Evolutionary conservation across 257 asterid genomes (phyloP).

Genomic region (Gentiana straminea): DNA sequence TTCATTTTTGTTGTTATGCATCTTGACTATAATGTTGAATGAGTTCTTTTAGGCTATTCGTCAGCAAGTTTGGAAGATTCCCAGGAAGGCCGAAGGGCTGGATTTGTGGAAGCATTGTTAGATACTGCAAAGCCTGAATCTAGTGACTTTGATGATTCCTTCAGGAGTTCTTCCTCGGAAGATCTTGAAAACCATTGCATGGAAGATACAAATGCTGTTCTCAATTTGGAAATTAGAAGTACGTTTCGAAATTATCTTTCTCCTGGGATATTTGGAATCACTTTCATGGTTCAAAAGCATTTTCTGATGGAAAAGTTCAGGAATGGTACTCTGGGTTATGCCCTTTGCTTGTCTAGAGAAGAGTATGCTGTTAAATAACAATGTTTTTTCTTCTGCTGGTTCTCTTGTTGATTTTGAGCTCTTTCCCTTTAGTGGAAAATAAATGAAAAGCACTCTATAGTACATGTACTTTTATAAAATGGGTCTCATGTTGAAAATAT

Average conservation of each 20-base stretch:
- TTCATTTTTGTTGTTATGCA: not conserved
- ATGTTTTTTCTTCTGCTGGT: not conserved
- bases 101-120: slow-evolving; percentile 71
- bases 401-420: not conserved
- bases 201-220: slow-evolving; percentile 14
- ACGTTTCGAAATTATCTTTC: slow-evolving; percentile 5
- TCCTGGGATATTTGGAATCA: not conserved
- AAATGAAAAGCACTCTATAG: too few species aligned
- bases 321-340: not conserved
- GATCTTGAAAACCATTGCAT: slow-evolving; percentile 27
- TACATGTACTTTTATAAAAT: not conserved
- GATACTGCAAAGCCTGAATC: slow-evolving; percentile 27
- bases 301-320: not conserved
- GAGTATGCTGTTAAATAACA: not conserved
- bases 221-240: slow-evolving; percentile 16
- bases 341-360: too few species aligned
- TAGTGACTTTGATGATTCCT: slow-evolving; percentile 24
- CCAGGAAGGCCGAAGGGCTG: slow-evolving; percentile 64
- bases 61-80: slow-evolving; percentile 31
- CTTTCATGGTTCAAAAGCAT: not conserved
- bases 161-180: slow-evolving; percentile 25
- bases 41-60: slow-evolving; percentile 40
- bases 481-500: not conserved
- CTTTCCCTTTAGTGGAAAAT: not conserved
- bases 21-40: not conserved